Conservation (phyloP, 192 early-diverging fungal genomes). For the Coemansia erecta region DNA sequence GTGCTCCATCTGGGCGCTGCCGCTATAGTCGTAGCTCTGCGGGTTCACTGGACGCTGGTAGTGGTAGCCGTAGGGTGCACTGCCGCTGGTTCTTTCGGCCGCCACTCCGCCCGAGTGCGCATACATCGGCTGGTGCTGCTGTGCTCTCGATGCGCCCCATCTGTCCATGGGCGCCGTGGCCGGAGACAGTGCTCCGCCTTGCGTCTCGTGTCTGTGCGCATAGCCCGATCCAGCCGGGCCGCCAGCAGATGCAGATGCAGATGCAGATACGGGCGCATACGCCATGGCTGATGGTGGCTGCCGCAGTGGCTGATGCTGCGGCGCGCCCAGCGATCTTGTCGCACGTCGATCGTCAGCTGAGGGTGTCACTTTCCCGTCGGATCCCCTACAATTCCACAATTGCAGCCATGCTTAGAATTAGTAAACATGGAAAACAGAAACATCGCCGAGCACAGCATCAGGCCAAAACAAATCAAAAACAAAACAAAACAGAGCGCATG, state of each 20-base stretch:
- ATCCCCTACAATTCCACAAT: slow-evolving; percentile 17
- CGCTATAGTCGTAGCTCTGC: neutral
- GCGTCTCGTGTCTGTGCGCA: neutral
- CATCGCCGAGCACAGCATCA: neutral
- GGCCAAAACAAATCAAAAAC: neutral
- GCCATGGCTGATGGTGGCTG: slow-evolving; percentile 1
- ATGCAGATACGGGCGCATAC: neutral
- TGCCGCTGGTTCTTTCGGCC: neutral
- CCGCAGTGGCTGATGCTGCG: slow-evolving; percentile 4
- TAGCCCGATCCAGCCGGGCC: neutral
- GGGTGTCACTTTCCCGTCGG: slow-evolving; percentile 28
- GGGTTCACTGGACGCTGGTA: neutral
- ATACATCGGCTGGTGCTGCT: slow-evolving; percentile 1
- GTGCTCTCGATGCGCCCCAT: neutral
- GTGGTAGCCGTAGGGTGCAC: neutral
- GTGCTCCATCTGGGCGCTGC: neutral
- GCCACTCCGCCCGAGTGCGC: neutral
- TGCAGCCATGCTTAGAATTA: neutral
- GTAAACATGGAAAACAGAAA: slow-evolving; percentile 2
- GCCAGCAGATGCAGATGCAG: neutral
- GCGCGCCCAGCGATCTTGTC: no score
- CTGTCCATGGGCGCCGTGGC: neutral
- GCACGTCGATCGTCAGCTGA: slow-evolving; percentile 27
- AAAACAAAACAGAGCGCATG: neutral
- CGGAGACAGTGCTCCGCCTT: neutral